These are phyloP conservation scores for Decorospora gaudefroyi DNA, from an alignment of 2,329 filamentous ascomycete genomes.

Conservation along the genomic window DNA sequence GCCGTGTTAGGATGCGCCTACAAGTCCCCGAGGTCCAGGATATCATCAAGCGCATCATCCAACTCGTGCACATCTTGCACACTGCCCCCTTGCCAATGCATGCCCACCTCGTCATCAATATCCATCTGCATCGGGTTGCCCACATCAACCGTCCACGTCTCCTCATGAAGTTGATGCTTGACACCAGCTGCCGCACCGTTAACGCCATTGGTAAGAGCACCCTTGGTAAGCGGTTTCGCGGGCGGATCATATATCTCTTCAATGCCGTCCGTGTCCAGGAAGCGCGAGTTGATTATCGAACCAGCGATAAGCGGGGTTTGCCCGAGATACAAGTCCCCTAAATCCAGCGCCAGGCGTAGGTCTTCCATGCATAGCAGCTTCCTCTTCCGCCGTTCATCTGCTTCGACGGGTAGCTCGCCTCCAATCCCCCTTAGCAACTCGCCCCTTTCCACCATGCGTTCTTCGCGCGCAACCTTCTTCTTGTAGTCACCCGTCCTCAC, in stretches of 20 bases:
- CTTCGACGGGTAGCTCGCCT: conserved; percentile 79
- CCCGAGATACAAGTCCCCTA: conserved; percentile 75
- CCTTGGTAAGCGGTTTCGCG: conserved; percentile 13
- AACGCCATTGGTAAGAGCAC: conserved; percentile 13
- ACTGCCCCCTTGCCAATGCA: conserved; percentile 49
- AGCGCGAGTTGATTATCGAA: conserved; percentile 67
- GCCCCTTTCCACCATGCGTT: conserved; percentile 72
- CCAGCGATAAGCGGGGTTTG: conserved; percentile 77
- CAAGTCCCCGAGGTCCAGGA: conserved; percentile 37
- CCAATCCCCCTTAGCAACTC: conserved; percentile 74
- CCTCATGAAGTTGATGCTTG: conserved; percentile 6
- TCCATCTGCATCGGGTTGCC: conserved; percentile 36
- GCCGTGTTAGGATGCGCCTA: conserved; percentile 2
- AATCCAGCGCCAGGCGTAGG: conserved; percentile 72
- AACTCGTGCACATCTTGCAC: conserved; percentile 35
- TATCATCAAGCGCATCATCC: conserved; percentile 49
- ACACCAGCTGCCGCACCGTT: conserved; percentile 16
- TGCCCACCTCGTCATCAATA: conserved; percentile 40
- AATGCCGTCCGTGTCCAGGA: conserved; percentile 60
- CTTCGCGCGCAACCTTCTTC: conserved; percentile 74
- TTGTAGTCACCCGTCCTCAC: conserved; percentile 81
- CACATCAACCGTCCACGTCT: conserved; percentile 28
- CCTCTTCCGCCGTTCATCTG: conserved; percentile 72
- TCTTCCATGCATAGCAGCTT: conserved; percentile 77
- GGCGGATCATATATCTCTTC: conserved; percentile 28